Conservation (phyloP, 176 grass and related monocot genomes). For the Chrysopogon serrulatus region DNA sequence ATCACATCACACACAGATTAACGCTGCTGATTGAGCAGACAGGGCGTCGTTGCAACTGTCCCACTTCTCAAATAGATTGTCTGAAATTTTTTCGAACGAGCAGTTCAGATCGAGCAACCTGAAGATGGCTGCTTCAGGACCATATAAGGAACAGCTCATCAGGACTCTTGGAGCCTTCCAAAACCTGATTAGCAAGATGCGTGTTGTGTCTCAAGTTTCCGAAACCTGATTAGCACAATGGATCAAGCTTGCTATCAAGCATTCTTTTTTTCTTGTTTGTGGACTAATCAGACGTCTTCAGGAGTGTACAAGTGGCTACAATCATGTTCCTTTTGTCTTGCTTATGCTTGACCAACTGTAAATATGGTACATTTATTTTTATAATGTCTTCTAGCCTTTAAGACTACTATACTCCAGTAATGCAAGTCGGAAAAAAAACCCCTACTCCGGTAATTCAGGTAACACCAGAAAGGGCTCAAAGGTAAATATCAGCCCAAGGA, state of each 20-base stretch:
- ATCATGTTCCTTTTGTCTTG: neutral
- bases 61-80: neutral
- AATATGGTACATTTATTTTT: neutral
- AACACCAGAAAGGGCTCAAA: slow-evolving; percentile 44
- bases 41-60: too few relatives aligned
- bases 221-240: neutral
- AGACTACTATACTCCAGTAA: too few relatives aligned
- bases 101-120: neutral
- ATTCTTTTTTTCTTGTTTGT: neutral
- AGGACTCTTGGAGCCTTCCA: neutral
- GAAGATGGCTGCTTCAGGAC: neutral
- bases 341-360: neutral
- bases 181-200: neutral
- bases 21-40: neutral
- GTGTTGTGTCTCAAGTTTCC: too few relatives aligned
- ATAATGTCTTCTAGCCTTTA: neutral
- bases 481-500: slow-evolving; percentile 30
- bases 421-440: too few relatives aligned
- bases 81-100: neutral
- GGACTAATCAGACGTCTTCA: neutral
- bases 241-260: neutral
- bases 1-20: neutral
- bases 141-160: neutral
- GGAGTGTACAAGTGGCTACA: neutral
- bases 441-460: neutral